A percentile compares a stretch with the other conserved stretches of the same genome.
Conservation (phyloP, 768 basidiomycete species). For the Rubroboletus pulcherrimus region DNA sequence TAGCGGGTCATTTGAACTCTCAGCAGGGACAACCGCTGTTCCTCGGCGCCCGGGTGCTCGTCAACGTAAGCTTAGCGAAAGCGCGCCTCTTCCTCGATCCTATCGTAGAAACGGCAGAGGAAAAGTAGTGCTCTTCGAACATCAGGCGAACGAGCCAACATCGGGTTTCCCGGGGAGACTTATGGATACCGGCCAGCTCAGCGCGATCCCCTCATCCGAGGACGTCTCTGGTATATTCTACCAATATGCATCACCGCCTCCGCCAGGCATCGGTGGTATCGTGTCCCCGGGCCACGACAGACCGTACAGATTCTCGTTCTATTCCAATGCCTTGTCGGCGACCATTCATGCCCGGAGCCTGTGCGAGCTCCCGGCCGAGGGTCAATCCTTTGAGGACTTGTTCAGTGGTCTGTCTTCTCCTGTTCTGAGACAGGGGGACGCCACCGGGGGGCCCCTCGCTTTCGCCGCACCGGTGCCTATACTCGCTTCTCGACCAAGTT, state of each 20-base stretch:
- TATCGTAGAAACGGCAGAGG: constrained; percentile 60
- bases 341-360: constrained; percentile 95
- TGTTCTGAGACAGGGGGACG: constrained; percentile 5
- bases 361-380: constrained; percentile 90
- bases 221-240: constrained; percentile 30
- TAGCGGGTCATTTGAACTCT: constrained; percentile 6
- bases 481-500: neutral
- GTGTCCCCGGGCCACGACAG: constrained; percentile 66
- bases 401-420: constrained; percentile 54
- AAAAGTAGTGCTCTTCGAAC: constrained; percentile 91
- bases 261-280: constrained; percentile 28
- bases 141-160: constrained; percentile 44
- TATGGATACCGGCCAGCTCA: constrained; percentile 28
- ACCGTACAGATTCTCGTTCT: constrained; percentile 98
- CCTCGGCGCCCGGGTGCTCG: constrained; percentile 40
- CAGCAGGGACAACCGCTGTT: constrained; percentile 7
- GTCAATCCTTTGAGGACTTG: constrained; percentile 88
- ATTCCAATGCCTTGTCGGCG: constrained; percentile 86
- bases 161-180: constrained; percentile 45
- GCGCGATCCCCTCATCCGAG: constrained; percentile 40
- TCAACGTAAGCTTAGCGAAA: constrained; percentile 86
- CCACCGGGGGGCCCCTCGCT: neutral
- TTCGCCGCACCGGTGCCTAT: constrained; percentile 10
- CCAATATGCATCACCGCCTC: constrained; percentile 8
- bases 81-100: constrained; percentile 62